phyloP scores from a whole-genome alignment of 192 early-diverging fungal species.

The Podila clonocystis region DNA sequence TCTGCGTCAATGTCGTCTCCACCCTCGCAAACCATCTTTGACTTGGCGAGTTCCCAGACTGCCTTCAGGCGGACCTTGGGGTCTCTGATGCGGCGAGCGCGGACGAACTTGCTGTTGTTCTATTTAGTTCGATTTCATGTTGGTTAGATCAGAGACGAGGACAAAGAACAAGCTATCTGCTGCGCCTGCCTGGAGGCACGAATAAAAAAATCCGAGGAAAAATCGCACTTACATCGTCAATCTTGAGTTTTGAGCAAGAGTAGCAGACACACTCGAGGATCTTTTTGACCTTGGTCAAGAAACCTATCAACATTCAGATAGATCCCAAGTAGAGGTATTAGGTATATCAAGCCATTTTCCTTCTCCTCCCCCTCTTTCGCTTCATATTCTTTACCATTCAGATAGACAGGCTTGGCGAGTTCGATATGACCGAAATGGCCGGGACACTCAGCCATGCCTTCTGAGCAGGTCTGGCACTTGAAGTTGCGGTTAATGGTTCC shows the following conservation, averaged over 20 bases:
- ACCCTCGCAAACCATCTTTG: constrained; percentile 83
- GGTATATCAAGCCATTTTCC: background rate
- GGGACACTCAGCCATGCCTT: constrained; percentile 94
- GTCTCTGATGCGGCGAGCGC: constrained; percentile 70
- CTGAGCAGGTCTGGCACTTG: constrained; percentile 96
- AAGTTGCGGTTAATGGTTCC: constrained; percentile 98
- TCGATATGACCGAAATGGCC: constrained; percentile 99
- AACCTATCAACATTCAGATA: constrained; percentile 63
- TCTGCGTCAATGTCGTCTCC: constrained; percentile 71
- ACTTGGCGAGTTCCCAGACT: constrained; percentile 91
- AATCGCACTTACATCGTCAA: constrained; percentile 69
- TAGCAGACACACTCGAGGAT: constrained; percentile 97
- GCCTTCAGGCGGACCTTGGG: constrained; percentile 80
- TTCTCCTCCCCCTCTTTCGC: background rate
- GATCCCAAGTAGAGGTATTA: background rate
- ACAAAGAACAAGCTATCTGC: no score
- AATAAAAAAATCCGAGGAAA: constrained; percentile 11
- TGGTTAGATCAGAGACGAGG: no score
- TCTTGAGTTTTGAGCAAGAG: constrained; percentile 93
- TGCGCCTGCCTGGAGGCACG: no score
- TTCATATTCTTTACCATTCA: constrained; percentile 70
- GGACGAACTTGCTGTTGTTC: constrained; percentile 74
- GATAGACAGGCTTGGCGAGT: constrained; percentile 94
- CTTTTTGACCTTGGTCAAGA: constrained; percentile 95
- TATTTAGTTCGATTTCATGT: constrained; percentile 16